Evolutionary conservation across 2,329 filamentous ascomycete species (phyloP).

Genomic region (Chlorencoelia australis): DNA sequence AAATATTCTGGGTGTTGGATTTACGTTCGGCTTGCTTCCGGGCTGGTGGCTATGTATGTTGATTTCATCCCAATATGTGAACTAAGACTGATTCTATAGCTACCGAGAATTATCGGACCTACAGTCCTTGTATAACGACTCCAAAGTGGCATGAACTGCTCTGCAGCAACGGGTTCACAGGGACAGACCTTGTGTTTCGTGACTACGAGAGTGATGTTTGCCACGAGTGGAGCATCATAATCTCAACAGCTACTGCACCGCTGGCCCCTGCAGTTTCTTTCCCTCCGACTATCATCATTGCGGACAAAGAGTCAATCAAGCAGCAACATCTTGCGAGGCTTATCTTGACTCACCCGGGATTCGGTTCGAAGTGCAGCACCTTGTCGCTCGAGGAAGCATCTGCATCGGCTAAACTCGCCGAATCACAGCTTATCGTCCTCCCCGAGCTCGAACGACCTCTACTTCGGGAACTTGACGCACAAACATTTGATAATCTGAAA

Average conservation of each 20-base stretch:
- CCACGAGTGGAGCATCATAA: constrained; percentile 1
- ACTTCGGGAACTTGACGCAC: neutral
- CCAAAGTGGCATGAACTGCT: neutral
- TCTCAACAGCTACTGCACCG: neutral
- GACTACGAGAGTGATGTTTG: neutral
- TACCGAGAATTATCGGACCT: neutral
- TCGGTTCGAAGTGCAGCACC: neutral
- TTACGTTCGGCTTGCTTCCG: constrained; percentile 26
- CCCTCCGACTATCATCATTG: neutral
- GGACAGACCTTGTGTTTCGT: neutral
- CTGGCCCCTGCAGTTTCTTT: neutral
- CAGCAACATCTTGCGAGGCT: neutral
- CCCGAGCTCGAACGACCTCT: constrained; percentile 2
- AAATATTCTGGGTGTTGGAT: constrained; percentile 1
- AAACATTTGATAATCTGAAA: neutral
- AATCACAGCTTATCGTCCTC: neutral
- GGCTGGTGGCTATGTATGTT: constrained; percentile 30
- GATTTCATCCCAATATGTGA: constrained; percentile 20
- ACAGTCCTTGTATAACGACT: neutral
- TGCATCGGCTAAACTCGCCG: neutral
- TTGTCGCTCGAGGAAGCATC: neutral
- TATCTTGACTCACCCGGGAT: neutral
- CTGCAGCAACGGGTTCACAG: neutral
- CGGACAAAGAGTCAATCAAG: neutral
- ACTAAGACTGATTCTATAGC: neutral